Percentiles rank a stretch among this genome's conserved stretches.
phyloP scores from a whole-genome alignment of 306 rosid species.

The Chamaecrista fasciculata region DNA sequence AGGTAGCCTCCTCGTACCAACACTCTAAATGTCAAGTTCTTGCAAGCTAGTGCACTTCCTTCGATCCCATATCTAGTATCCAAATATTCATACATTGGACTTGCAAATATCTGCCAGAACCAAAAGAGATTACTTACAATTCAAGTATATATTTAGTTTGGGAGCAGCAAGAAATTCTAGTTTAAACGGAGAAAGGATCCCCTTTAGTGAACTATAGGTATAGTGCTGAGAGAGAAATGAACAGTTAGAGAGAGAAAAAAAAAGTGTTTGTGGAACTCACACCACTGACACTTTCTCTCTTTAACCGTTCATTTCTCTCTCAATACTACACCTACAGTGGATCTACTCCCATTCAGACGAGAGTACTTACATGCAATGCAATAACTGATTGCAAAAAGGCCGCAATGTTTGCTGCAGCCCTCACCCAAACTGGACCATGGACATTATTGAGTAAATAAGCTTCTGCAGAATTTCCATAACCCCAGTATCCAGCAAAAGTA shows the following conservation, averaged over 20 bases:
- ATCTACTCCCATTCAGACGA: too few species aligned
- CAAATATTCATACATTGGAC: constrained; percentile 88
- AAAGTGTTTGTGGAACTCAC: too few species aligned
- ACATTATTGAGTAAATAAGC: constrained; percentile 72
- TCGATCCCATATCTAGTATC: constrained; percentile 72
- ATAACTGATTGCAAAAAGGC: constrained; percentile 89
- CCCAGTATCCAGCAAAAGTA: constrained; percentile 87
- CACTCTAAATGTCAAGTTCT: constrained; percentile 60
- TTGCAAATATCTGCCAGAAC: constrained; percentile 74
- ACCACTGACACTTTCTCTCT: too few species aligned
- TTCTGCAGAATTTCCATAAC: constrained; percentile 71
- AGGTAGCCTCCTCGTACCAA: constrained; percentile 82
- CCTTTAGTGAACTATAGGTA: too few species aligned
- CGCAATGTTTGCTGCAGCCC: constrained; percentile 59
- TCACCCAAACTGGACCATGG: constrained; percentile 75
- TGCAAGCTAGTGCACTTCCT: constrained; percentile 59
- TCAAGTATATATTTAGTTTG: neutral
- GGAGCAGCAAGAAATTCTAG: constrained; percentile 7
- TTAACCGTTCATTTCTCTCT: too few species aligned
- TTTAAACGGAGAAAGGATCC: too few species aligned
- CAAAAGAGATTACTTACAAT: neutral
- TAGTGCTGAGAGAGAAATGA: too few species aligned
- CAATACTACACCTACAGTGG: too few species aligned
- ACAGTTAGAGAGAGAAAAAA: too few species aligned
- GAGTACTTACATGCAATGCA: constrained; percentile 78